Base-by-base conservation (phyloP, 768 basidiomycete genomes). In the Pisolithus marmoratus region DNA sequence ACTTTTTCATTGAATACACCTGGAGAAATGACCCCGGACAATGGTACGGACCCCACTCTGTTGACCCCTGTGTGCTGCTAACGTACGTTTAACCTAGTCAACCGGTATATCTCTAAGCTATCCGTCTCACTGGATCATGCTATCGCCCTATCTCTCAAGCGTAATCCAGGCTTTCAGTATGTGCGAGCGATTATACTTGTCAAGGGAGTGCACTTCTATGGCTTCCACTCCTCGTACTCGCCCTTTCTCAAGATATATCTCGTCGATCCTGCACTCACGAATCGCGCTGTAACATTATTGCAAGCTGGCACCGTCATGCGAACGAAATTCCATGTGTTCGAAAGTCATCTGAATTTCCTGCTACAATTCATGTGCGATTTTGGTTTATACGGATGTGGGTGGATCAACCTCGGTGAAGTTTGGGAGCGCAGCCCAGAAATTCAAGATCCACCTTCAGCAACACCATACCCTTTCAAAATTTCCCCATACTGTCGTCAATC, bases 181-280 rank as follows among this genome's bases (percentile, higher is more conserved):
- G 74, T 90, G 53, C 87, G 90, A 14, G 84, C 84, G 22, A 78
- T 96, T 38, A 64, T 91, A 44, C 75, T 94, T 47, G 90, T 94
- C 56, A 98, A 98, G 70, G 96, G 93, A n/a, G 73, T 93, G 17
- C 86, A 88, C 62, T 96, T 98, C 69, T 98, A 98, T 68, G 94
- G 96, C 8, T 98, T 94, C 66, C 87, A 92, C 65, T 74, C 85
- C 11, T 81, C 83, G 24, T 88, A 92, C 60, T 76, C 79, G 5
- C 92, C 92, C 8, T 99, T 89, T 72, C 81, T 98, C 67, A 97
- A 97, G 67, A 78, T 99, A 46, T 72, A 82, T 58, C 67, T 93
- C 41, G 74, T 75, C 40, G 83, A 95, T 58, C 94, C 95, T 12
- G 65, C 75, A 1, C 66, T 83, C 58, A 72, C 87, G 57, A 82